A percentile compares a stretch with the other conserved stretches of the same genome.
These are phyloP conservation scores for Vitis riparia DNA, from an alignment of 164 flowering plant genomes.

Conservation along the genomic window DNA sequence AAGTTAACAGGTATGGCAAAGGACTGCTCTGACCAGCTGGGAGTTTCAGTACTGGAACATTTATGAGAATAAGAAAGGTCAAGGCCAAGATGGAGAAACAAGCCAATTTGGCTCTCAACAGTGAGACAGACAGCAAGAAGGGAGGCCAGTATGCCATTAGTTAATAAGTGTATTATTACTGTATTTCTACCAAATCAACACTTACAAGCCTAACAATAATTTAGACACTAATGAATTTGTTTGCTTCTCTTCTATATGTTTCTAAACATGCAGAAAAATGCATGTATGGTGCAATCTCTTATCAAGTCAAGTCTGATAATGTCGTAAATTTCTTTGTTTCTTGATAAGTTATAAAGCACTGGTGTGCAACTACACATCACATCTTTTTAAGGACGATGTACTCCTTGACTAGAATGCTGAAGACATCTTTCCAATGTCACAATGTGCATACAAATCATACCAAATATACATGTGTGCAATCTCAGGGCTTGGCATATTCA, in stretches of 20 bases:
- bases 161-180: neutral
- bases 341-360: neutral
- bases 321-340: no score
- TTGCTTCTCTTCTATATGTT: neutral
- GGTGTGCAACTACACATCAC: neutral
- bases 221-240: neutral
- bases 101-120: neutral
- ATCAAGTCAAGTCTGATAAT: no score
- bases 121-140: neutral
- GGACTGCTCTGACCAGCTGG: slow-evolving; percentile 71
- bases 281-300: no score
- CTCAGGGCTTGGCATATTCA: no score
- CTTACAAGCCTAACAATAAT: neutral
- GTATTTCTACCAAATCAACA: no score
- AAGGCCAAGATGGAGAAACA: neutral
- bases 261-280: no score
- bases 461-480: neutral
- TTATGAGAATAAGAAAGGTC: neutral
- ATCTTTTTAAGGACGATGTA: neutral
- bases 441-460: neutral
- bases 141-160: neutral
- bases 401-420: neutral
- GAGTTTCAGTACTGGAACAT: slow-evolving; percentile 74
- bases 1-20: slow-evolving; percentile 67
- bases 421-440: neutral